Evolutionary conservation across 805 yeast species (phyloP), one percentile per base, ranked within the genome.

Genomic region (Millerozyma miso): DNA sequence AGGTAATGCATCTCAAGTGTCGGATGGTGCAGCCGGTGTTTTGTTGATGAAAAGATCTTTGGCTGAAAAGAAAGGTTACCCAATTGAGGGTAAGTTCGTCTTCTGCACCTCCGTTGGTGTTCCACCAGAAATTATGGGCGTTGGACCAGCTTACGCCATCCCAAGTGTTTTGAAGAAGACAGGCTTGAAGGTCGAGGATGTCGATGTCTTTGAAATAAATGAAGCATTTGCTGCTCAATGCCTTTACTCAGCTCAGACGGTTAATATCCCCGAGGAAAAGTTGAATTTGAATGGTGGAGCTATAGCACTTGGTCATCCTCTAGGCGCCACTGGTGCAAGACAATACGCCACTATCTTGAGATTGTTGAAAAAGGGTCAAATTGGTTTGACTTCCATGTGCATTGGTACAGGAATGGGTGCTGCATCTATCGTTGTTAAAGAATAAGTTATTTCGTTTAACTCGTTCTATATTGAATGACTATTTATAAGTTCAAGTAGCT

Each of bases 401-500:
- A 83, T 91, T 51, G 98, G 98, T 57, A 88, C 97, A 31, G 98
- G 98, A 55, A 91, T 90, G 95, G 98, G 98, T 51, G 97, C 97
- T 29, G 98, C 98, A 38, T 85, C 91, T 12, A 73, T 90, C 36
- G 76, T 91, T 54, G 76, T 88, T 35, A 84, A 77, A 56, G 98
- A 91, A 71, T 88, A 74, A 60, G 32, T 37, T 4, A n/a, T 31
- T 35, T 33, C 33, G 26, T 20, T 8, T n/a, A 6, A 16, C 10
- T 23, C 6, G 29, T 23, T 23, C 29, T 23, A 23, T 23, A 23
- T 10, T 23, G 29, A 10, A 10, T 6, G 29, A 7, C 10, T 23
- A 23, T 23, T 6, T 23, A 23, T 23, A 23, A 23, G 29, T 23
- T 23, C n/a, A 23, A 23, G 29, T 23, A 23, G 6, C 29, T 23